Base-by-base conservation (phyloP, 73 alveolate genomes). In the Paramecium octaurelia region DNA sequence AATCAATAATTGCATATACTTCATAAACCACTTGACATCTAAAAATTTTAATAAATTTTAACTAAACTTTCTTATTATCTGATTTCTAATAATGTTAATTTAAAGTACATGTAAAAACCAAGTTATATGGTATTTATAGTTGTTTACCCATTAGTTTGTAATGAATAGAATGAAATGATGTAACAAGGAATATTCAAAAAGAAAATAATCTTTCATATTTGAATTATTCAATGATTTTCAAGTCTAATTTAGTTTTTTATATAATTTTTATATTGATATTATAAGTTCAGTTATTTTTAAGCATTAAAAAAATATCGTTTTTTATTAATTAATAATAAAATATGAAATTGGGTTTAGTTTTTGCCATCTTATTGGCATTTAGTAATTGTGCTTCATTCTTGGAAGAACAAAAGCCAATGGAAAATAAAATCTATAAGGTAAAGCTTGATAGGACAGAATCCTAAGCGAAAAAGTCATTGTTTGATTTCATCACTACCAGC, bases 21-120 rank as follows among this genome's bases (percentile, higher is more conserved):
- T 8, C 76, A 88, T 31, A 88, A 88, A 16, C 94, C 94, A 4
- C 46, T 88, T 7, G 75, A 88, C 18, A 43, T 88, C 24, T 29
- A 34, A 59, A 88, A 12, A 48, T 88, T 20, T 44, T 23, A 88
- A 70, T 46, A 69, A 44, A 68, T 59, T 35, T 21, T 69, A 58
- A 29, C 43, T 40, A 14, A 44, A 77, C 90, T n/a, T 77, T 38
- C 68, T 48, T 20, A 77, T 77, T n/a, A 42, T 43, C 43, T 77
- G 90, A 77, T 77, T 50, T 50, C 1, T 50, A 50, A 50, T 60
- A 8, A 60, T 60, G 24, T 27, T 60, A 60, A 21, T 27, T 27
- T n/a, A n/a, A 9, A 70, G 31, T 27, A 27, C 31, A 27, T 27
- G 31, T 27, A 27, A 27, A 27, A n/a, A n/a, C n/a, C n/a, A n/a